A percentile compares a stretch with the other conserved stretches of the same genome.
Conservation (phyloP, 345 rosid genomes). For the Bruguiera parviflora region DNA sequence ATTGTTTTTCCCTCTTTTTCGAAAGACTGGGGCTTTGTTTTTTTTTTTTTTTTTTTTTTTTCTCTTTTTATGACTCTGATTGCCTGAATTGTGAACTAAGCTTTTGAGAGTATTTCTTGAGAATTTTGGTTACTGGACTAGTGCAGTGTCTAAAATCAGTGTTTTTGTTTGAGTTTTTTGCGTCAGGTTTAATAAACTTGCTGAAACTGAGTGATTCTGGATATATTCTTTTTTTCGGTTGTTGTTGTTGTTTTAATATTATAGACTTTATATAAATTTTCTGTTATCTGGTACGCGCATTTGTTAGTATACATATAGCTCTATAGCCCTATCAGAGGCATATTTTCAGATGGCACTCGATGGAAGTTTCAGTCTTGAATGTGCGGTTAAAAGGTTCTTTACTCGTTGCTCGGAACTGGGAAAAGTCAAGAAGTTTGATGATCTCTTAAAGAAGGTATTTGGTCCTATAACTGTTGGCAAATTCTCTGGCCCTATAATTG, state of each 20-base stretch:
- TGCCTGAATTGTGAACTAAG: no score
- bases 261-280: background rate
- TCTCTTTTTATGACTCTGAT: no score
- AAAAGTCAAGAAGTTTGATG: slow-evolving; percentile 27
- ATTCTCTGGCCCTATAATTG: no score
- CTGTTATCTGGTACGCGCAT: no score
- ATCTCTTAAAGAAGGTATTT: slow-evolving; percentile 42
- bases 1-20: no score
- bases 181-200: background rate
- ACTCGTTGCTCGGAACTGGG: slow-evolving; percentile 58
- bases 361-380: slow-evolving; percentile 60
- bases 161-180: no score
- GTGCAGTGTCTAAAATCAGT: no score
- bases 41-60: no score
- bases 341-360: slow-evolving; percentile 53
- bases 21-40: no score
- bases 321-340: background rate
- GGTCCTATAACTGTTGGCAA: background rate
- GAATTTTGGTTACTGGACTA: no score
- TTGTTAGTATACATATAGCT: background rate
- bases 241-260: background rate
- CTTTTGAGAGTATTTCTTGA: no score
- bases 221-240: background rate
- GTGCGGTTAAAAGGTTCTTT: slow-evolving; percentile 53
- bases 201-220: background rate